Conservation (phyloP, 2,329 filamentous ascomycete species). For the Zopfia rhizophila region DNA sequence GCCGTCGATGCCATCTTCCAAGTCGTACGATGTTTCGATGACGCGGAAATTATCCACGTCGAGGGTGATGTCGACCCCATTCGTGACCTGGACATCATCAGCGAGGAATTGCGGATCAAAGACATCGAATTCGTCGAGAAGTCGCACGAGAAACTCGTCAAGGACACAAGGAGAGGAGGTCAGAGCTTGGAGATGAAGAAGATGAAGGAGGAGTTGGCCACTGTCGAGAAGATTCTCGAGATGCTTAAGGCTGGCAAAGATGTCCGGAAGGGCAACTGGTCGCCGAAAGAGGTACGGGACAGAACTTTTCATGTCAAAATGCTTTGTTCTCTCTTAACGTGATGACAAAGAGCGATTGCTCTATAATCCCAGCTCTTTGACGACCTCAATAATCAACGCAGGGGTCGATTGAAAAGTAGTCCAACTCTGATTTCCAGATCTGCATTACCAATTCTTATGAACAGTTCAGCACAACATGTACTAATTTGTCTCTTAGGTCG, state of each 20-base stretch:
- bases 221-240: slow-evolving; percentile 87
- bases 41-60: slow-evolving; percentile 99
- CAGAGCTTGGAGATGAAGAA: slow-evolving; percentile 99
- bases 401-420: slow-evolving; percentile 90
- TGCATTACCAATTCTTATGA: slow-evolving; percentile 4
- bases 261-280: slow-evolving; percentile 89
- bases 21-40: slow-evolving; percentile 96
- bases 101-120: slow-evolving; percentile 94
- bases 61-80: slow-evolving; percentile 98
- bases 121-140: slow-evolving; percentile 99
- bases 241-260: slow-evolving; percentile 91
- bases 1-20: slow-evolving; percentile 98
- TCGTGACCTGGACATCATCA: slow-evolving; percentile 95
- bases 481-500: slow-evolving; percentile 72
- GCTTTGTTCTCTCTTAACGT: slow-evolving; percentile 63
- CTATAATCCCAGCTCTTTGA: slow-evolving; percentile 99
- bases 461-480: slow-evolving; percentile 16
- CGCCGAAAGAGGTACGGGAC: slow-evolving; percentile 88
- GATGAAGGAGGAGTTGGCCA: slow-evolving; percentile 91
- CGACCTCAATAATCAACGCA: slow-evolving; percentile 78
- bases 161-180: slow-evolving; percentile 93
- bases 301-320: slow-evolving; percentile 21
- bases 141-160: slow-evolving; percentile 88
- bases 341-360: slow-evolving; percentile 99
- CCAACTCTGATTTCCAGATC: slow-evolving; percentile 78